Evolutionary conservation across 2,329 filamentous ascomycete genomes (phyloP).

Genomic region (Ambrosiella xylebori): DNA sequence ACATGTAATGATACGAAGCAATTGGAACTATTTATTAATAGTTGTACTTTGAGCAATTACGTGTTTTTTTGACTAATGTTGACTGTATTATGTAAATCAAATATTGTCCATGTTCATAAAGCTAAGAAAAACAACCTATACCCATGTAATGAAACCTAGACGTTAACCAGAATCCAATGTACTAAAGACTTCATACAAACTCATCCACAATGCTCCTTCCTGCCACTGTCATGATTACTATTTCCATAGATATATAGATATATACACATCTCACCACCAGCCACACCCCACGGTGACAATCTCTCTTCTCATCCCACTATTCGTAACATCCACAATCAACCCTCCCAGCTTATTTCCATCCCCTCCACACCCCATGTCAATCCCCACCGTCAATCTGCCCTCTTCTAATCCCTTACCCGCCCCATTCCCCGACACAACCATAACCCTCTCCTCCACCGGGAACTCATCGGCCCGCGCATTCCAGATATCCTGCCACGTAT

Average conservation of each 20-base stretch:
- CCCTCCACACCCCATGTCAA: slow-evolving; percentile 57
- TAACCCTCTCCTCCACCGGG: slow-evolving; percentile 27
- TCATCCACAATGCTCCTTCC: too few relatives aligned
- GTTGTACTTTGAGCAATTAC: too few relatives aligned
- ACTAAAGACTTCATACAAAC: too few relatives aligned
- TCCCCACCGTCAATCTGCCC: slow-evolving; percentile 56
- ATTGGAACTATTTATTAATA: too few relatives aligned
- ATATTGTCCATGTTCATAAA: too few relatives aligned
- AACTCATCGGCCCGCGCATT: slow-evolving; percentile 30
- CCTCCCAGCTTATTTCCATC: slow-evolving; percentile 60
- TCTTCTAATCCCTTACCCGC: slow-evolving; percentile 47
- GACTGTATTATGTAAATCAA: too few relatives aligned
- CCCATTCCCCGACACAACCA: slow-evolving; percentile 80
- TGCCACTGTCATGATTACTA: too few relatives aligned
- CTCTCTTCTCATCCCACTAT: slow-evolving; percentile 18
- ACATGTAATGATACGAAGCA: not conserved
- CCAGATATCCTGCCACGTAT: slow-evolving; percentile 51
- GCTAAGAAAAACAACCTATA: too few relatives aligned
- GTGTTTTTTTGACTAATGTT: too few relatives aligned
- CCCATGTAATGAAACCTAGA: too few relatives aligned
- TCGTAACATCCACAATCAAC: slow-evolving; percentile 46
- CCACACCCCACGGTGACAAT: slow-evolving; percentile 23
- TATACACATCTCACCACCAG: slow-evolving; percentile 4
- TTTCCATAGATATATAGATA: too few relatives aligned
- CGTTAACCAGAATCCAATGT: too few relatives aligned